These are phyloP conservation scores for Bruguiera sexangula DNA, from an alignment of 345 rosid genomes.

Conservation along the genomic window DNA sequence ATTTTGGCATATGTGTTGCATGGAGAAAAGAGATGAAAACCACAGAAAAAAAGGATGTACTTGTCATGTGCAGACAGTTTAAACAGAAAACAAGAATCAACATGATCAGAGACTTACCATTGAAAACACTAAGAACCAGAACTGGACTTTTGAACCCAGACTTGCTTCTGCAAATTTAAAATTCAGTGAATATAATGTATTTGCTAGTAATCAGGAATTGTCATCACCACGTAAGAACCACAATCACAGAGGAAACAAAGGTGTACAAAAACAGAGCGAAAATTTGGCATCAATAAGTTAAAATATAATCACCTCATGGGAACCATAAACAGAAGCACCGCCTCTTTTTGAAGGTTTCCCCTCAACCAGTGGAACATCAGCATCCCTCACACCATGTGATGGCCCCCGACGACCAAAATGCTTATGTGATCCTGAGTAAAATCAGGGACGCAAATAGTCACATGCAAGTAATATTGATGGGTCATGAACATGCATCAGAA, in stretches of 20 bases:
- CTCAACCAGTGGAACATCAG: conserved; percentile 32
- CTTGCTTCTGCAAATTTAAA: conserved; percentile 61
- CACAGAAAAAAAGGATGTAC: too few species aligned
- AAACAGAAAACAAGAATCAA: background rate
- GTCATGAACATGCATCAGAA: background rate
- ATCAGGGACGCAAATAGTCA: conserved; percentile 9
- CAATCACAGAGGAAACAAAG: background rate
- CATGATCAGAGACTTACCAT: conserved; percentile 3
- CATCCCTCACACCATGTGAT: conserved; percentile 33
- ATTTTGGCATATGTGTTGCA: background rate
- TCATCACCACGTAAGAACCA: too few species aligned
- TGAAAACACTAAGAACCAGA: conserved; percentile 46
- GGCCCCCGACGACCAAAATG: conserved; percentile 41
- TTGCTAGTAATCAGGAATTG: conserved; percentile 2
- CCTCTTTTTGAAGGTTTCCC: conserved; percentile 57
- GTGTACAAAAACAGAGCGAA: background rate
- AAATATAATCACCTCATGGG: conserved; percentile 52
- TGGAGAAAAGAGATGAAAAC: background rate
- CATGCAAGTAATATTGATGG: background rate
- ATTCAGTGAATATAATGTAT: conserved; percentile 15
- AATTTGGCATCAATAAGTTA: conserved; percentile 6
- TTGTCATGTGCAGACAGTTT: too few species aligned
- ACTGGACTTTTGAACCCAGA: conserved; percentile 76
- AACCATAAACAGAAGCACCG: conserved; percentile 44
- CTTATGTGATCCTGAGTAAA: conserved; percentile 41